Evolutionary conservation across 306 rosid genomes (phyloP), one percentile per base, ranked within the genome.

Genomic region (Leucaena leucocephala): DNA sequence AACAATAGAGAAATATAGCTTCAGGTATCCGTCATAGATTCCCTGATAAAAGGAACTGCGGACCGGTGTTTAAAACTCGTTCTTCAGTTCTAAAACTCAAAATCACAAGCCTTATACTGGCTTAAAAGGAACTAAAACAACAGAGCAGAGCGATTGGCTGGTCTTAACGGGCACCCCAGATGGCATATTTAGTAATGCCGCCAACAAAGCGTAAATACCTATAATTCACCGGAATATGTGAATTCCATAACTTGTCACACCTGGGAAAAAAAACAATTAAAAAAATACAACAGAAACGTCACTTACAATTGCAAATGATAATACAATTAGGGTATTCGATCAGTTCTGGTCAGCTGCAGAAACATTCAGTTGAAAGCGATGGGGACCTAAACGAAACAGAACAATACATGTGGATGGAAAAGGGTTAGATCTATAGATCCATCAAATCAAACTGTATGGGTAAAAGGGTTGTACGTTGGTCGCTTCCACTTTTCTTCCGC

Each of bases 341-440:
- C 72, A 81, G 85, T 74, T 83, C 42, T n/a, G 76, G 73, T 86
- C 76, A 81, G 90, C 84, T 50, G 57, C 80, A 73, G 68, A 68
- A 79, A 35, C 82, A 86, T 15, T 84, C 13, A 38, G 71, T 39
- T 36, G 71, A 65, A 65, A 65, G 33, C 71, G 71, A 65, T 38
- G 71, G 90, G 81, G 92, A 90, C 88, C 92, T 88, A 82, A 83
- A 88, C 14, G 86, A 88, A 67, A 88, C 71, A 55, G 79, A 72
- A 83, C 86, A 85, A 86, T 82, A 84, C 88, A 82, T 85, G 91
- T 67, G 93, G 88, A 80, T 86, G 67, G 42, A 79, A 85, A 73
- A 83, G 81, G 45, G 84, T 83, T 87, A 87, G 97, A 94, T 94
- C 97, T 81, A 82, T 55, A 90, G 97, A 94, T 94, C 92, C 83